Evolutionary conservation across 2,329 filamentous ascomycete genomes (phyloP).

Genomic region (Volutella citrinella): DNA sequence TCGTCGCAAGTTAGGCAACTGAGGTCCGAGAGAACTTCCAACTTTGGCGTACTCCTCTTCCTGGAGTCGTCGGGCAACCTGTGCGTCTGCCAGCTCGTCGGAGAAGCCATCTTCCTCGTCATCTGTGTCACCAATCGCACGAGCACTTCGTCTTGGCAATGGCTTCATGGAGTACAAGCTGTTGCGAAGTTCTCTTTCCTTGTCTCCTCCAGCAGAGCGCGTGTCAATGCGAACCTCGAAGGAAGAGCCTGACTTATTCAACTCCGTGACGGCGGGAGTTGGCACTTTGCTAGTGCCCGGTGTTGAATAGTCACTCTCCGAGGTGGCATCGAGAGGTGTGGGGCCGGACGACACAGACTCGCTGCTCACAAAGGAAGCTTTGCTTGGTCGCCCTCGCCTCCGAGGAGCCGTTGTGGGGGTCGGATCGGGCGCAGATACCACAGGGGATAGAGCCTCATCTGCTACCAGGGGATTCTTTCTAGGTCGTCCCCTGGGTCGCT

Average conservation of each 20-base stretch:
- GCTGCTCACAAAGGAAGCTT: conserved; percentile 16
- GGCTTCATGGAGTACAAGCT: conserved; percentile 49
- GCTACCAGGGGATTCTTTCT: conserved; percentile 13
- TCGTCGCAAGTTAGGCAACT: conserved; percentile 11
- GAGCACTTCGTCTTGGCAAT: conserved; percentile 41
- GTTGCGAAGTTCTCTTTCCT: conserved; percentile 28
- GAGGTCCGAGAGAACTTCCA: neutral
- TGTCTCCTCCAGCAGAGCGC: conserved; percentile 18
- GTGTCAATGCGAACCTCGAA: conserved; percentile 30
- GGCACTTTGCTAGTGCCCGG: conserved; percentile 36
- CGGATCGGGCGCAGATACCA: conserved; percentile 1
- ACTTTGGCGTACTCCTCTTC: conserved; percentile 28
- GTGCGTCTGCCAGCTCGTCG: conserved; percentile 25
- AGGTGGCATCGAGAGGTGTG: conserved; percentile 27
- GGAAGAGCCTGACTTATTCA: conserved; percentile 15
- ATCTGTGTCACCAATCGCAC: conserved; percentile 41
- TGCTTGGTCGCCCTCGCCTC: conserved; percentile 16
- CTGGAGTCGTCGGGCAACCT: conserved; percentile 34
- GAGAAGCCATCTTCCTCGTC: conserved; percentile 31
- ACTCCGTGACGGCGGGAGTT: conserved; percentile 29
- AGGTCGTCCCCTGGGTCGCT: conserved; percentile 23
- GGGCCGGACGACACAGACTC: conserved; percentile 31
- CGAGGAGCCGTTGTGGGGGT: conserved; percentile 4
- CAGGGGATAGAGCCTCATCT: conserved; percentile 7
- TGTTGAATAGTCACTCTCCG: conserved; percentile 33